These are phyloP conservation scores for Isabelozyma gotoi DNA, from an alignment of 805 yeast species.

Conservation along the genomic window DNA sequence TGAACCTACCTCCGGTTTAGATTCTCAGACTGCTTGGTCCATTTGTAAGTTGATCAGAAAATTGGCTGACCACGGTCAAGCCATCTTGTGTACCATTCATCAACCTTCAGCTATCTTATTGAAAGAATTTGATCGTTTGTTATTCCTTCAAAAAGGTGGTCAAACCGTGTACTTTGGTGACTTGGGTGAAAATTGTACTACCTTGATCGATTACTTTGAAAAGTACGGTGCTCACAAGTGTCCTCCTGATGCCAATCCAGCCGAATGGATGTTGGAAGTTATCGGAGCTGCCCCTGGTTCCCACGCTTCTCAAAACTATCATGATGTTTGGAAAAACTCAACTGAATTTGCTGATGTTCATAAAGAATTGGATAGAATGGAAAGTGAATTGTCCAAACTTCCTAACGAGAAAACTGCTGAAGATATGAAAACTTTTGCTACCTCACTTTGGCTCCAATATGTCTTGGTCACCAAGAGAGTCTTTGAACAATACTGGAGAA, in stretches of 20 bases:
- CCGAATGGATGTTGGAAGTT: slow-evolving; percentile 38
- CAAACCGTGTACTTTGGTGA: slow-evolving; percentile 76
- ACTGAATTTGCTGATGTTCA: slow-evolving; percentile 11
- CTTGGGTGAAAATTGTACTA: slow-evolving; percentile 55
- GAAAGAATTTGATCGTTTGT: slow-evolving; percentile 71
- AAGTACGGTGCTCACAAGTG: slow-evolving; percentile 62
- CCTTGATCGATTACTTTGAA: slow-evolving; percentile 67
- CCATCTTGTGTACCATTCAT: slow-evolving; percentile 59
- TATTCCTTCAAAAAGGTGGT: slow-evolving; percentile 71
- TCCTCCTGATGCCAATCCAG: slow-evolving; percentile 73
- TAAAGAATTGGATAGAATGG: slow-evolving; percentile 18
- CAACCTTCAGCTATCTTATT: slow-evolving; percentile 78
- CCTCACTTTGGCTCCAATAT: slow-evolving; percentile 20
- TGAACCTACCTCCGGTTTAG: slow-evolving; percentile 41
- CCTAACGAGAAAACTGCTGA: slow-evolving; percentile 16
- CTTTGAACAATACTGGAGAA: slow-evolving; percentile 35
- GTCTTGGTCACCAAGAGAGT: slow-evolving; percentile 30
- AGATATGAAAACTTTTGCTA: slow-evolving; percentile 11
- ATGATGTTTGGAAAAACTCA: slow-evolving; percentile 23
- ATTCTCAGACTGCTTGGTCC: slow-evolving; percentile 39
- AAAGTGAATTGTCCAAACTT: slow-evolving; percentile 15
- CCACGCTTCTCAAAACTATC: slow-evolving; percentile 22
- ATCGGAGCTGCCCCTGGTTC: slow-evolving; percentile 33
- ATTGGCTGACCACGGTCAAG: slow-evolving; percentile 34
- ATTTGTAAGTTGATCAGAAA: slow-evolving; percentile 33